Conservation (phyloP, 768 basidiomycete species). For the Dictyophora rubrovolvata region DNA sequence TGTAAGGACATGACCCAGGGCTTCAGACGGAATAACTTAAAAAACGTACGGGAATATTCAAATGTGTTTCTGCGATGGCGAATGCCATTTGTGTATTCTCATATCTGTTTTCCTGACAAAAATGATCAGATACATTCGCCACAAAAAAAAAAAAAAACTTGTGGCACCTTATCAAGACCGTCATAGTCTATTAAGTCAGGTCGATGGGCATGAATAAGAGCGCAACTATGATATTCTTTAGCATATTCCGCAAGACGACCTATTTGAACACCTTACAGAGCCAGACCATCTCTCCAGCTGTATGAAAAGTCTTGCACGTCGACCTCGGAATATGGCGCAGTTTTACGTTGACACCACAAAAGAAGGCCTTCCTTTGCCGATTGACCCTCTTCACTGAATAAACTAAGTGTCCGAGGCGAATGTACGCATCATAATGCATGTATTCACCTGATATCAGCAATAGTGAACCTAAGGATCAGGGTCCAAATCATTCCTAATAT, state of each 20-base stretch:
- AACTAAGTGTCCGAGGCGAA: conserved; percentile 1
- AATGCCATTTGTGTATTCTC: conserved; percentile 85
- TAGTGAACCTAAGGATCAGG: conserved; percentile 91
- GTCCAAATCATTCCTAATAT: conserved; percentile 99
- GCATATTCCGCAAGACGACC: not conserved
- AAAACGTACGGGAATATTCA: conserved; percentile 76
- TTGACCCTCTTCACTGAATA: conserved; percentile 85
- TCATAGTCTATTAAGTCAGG: conserved; percentile 92
- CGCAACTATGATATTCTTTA: conserved; percentile 53
- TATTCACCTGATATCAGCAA: conserved; percentile 90
- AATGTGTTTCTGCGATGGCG: conserved; percentile 72
- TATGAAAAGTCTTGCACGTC: conserved; percentile 87
- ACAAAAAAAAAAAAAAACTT: not conserved
- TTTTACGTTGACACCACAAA: conserved; percentile 98
- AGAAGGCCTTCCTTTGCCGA: conserved; percentile 96
- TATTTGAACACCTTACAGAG: conserved; percentile 51
- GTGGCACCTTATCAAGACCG: conserved; percentile 62
- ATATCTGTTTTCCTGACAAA: conserved; percentile 57
- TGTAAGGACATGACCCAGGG: conserved; percentile 1
- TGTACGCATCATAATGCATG: not conserved
- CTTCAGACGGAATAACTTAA: not conserved
- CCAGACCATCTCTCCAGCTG: conserved; percentile 93
- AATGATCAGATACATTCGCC: conserved; percentile 10
- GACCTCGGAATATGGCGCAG: conserved; percentile 81
- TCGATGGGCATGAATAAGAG: conserved; percentile 93